phyloP scores from a whole-genome alignment of 78 protist species.

The Polysphondylium violaceum region DNA sequence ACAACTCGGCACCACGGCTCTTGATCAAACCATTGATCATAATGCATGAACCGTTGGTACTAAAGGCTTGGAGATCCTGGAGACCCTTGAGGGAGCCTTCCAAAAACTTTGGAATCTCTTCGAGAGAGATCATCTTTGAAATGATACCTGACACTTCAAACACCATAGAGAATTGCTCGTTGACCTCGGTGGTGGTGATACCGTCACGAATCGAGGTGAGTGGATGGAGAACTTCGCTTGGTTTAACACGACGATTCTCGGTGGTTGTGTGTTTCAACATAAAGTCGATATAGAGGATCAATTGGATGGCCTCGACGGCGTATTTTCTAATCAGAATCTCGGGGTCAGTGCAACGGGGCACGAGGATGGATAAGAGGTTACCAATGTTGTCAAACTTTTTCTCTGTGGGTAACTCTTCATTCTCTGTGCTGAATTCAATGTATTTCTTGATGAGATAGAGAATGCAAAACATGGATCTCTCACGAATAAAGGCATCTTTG shows the following conservation, averaged over 20 bases:
- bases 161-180: constrained; percentile 79
- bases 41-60: constrained; percentile 84
- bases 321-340: constrained; percentile 42
- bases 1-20: constrained; percentile 74
- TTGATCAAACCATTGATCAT: constrained; percentile 81
- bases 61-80: constrained; percentile 47
- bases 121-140: constrained; percentile 22
- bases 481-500: constrained; percentile 62
- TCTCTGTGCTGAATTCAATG: constrained; percentile 51
- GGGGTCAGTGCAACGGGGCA: constrained; percentile 82
- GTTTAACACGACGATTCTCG: constrained; percentile 65
- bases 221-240: constrained; percentile 52
- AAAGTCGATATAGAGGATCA: constrained; percentile 52
- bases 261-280: constrained; percentile 38
- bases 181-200: constrained; percentile 66
- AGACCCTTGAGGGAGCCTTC: constrained; percentile 71
- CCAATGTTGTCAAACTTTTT: constrained; percentile 69
- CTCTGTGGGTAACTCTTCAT: constrained; percentile 30
- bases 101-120: constrained; percentile 75
- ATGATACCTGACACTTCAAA: constrained; percentile 70
- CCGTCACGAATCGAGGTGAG: constrained; percentile 43
- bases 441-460: constrained; percentile 61
- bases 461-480: constrained; percentile 63
- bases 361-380: constrained; percentile 28
- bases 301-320: constrained; percentile 68